A percentile compares a stretch with the other conserved stretches of the same genome.
These are phyloP conservation scores for Pichia sp. DNA, from an alignment of 1,139 yeast genomes.

Conservation along the genomic window DNA sequence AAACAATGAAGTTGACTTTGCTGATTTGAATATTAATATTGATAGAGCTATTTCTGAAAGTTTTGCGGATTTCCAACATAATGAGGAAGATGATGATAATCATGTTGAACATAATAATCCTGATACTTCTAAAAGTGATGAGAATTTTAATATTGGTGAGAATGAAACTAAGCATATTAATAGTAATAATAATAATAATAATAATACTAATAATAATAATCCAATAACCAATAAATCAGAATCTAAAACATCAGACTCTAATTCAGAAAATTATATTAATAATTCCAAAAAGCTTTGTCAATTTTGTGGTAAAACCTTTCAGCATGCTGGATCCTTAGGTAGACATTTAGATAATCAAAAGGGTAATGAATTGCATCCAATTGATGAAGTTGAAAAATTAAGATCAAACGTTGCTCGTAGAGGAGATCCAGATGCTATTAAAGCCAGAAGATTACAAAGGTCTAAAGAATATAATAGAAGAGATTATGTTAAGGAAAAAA, in stretches of 20 bases:
- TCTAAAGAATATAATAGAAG: constrained; percentile 40
- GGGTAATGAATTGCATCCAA: constrained; percentile 41
- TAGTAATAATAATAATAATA: not conserved
- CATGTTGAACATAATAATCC: no score
- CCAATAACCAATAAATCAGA: no score
- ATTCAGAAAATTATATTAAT: not conserved
- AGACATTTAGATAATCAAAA: constrained; percentile 44
- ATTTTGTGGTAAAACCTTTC: constrained; percentile 42
- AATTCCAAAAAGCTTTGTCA: constrained; percentile 38
- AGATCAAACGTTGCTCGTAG: constrained; percentile 43
- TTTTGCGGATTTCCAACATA: constrained; percentile 2
- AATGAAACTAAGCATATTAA: not conserved
- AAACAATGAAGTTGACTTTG: constrained; percentile 10
- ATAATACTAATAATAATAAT: not conserved
- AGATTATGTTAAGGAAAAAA: constrained; percentile 39
- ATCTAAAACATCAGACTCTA: no score
- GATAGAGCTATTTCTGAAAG: constrained; percentile 9
- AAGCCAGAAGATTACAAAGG: constrained; percentile 34
- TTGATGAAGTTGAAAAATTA: constrained; percentile 36
- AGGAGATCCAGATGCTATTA: constrained; percentile 39
- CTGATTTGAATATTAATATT: constrained; percentile 22
- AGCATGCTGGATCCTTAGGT: constrained; percentile 49
- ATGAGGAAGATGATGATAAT: not conserved
- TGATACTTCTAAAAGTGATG: no score
- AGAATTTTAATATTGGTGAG: not conserved